Evolutionary conservation across 805 yeast species (phyloP).

Genomic region (Blastobotrys terrestris): DNA sequence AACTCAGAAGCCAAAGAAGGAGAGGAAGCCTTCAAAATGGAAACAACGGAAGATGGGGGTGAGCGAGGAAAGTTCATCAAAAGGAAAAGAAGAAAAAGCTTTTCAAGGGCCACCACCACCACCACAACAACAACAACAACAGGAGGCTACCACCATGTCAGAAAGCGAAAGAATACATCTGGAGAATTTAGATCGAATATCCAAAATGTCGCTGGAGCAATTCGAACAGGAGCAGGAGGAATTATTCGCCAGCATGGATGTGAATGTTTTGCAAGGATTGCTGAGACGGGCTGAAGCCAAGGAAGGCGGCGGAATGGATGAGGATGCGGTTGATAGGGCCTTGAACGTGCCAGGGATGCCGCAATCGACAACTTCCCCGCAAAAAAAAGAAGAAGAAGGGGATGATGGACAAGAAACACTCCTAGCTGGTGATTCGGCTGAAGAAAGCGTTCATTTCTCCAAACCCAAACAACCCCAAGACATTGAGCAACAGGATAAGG

Average conservation of each 20-base stretch:
- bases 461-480: conserved; percentile 40
- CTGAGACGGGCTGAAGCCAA: conserved; percentile 42
- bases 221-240: conserved; percentile 60
- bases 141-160: conserved; percentile 28
- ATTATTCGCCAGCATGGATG: conserved; percentile 59
- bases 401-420: conserved; percentile 25
- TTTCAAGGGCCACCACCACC: not conserved
- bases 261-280: conserved; percentile 48
- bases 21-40: conserved; percentile 6
- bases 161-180: conserved; percentile 72
- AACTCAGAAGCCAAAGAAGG: conserved; percentile 1
- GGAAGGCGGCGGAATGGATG: conserved; percentile 11
- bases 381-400: conserved; percentile 19
- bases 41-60: conserved; percentile 1
- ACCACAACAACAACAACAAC: not conserved
- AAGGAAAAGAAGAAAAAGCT: too few species aligned
- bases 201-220: conserved; percentile 60
- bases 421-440: conserved; percentile 24
- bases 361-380: not conserved
- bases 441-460: conserved; percentile 40
- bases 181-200: conserved; percentile 61
- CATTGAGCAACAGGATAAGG: conserved; percentile 62
- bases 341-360: not conserved
- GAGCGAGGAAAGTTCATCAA: too few species aligned
- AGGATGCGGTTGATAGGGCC: not conserved